These are phyloP conservation scores for Botrytis pseudocinerea DNA, from an alignment of 2,329 filamentous ascomycete species.

Conservation along the genomic window DNA sequence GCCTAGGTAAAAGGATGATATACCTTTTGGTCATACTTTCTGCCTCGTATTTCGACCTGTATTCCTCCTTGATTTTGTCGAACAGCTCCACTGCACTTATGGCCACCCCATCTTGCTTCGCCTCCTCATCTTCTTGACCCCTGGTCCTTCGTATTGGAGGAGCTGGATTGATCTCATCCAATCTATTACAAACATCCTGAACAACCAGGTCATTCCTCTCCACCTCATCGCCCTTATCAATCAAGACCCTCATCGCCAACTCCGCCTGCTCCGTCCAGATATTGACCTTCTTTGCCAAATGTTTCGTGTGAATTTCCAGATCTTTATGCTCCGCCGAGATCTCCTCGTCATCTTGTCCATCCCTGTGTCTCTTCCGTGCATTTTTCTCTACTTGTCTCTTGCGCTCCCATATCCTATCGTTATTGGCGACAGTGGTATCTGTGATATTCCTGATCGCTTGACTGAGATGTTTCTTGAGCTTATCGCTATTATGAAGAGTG, in stretches of 20 bases:
- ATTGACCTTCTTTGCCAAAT: slow-evolving; percentile 49
- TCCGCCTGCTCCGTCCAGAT: slow-evolving; percentile 57
- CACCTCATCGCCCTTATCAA: slow-evolving; percentile 56
- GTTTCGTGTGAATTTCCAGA: slow-evolving; percentile 44
- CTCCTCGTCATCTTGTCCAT: slow-evolving; percentile 41
- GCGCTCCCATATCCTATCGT: slow-evolving; percentile 50
- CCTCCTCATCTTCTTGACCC: slow-evolving; percentile 40
- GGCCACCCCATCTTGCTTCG: slow-evolving; percentile 44
- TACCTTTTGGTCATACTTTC: slow-evolving; percentile 47
- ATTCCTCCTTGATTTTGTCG: slow-evolving; percentile 42
- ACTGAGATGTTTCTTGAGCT: slow-evolving; percentile 51
- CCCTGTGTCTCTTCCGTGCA: slow-evolving; percentile 37
- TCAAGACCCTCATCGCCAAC: slow-evolving; percentile 54
- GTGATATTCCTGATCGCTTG: slow-evolving; percentile 50
- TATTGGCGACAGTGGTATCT: slow-evolving; percentile 52
- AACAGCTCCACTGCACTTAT: slow-evolving; percentile 43
- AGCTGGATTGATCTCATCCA: slow-evolving; percentile 37
- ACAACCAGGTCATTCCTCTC: slow-evolving; percentile 36
- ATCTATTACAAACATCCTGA: slow-evolving; percentile 40
- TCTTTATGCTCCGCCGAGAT: slow-evolving; percentile 40
- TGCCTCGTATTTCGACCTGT: slow-evolving; percentile 42
- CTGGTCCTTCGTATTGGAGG: slow-evolving; percentile 9
- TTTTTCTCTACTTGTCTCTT: slow-evolving; percentile 32
- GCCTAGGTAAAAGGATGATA: not conserved
- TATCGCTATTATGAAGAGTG: slow-evolving; percentile 44